Evolutionary conservation across 2,329 filamentous ascomycete genomes (phyloP), one percentile per base, ranked within the genome.

Genomic region (Volutella citrinella): DNA sequence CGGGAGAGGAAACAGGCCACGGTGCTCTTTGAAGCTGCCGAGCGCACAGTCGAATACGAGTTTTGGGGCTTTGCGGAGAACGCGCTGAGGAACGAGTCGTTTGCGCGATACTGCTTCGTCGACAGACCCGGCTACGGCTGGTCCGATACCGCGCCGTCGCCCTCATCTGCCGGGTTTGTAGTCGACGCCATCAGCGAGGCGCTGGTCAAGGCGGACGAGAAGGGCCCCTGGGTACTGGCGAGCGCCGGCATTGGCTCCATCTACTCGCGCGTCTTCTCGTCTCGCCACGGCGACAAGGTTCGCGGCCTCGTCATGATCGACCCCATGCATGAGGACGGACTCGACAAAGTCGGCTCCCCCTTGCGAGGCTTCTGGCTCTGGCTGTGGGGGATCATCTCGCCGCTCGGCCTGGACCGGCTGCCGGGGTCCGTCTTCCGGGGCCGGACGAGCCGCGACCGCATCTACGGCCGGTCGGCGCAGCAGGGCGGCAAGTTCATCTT

Each of bases 101-200:
- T 98, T 50, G 69, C 72, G 36, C 81, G 91, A 40, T 97, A 95
- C 66, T 98, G 93, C 71, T 96, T 95, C 62, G 90, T 87, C 57
- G 93, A 98, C 58, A 84, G 93, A 15, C 93, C 93, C 1, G 93
- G 93, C 3, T 76, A 91, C 36, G 91, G 77, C 7, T 95, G 88
- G 72, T 80, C 76, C 28, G 93, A 98, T 62, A 91, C 93, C 35
- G 89, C 91, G 0, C 93, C 93, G 3, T 96, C 90, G 6, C 93
- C 93, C 0, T 82, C 95, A 51, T 95, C 87, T 6, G 91, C 88
- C 5, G 89, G 90, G 26, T 95, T 96, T 78, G 84, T 86, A n/a
- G 82, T 87, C 6, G 89, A 95, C 54, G 87, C 82, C 0, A 70
- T 97, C 17, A 90, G 87, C 26, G 90, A 97, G 65, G 87, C 89